phyloP scores from a whole-genome alignment of 805 yeast species.

The Ogataea thermomethanolica region DNA sequence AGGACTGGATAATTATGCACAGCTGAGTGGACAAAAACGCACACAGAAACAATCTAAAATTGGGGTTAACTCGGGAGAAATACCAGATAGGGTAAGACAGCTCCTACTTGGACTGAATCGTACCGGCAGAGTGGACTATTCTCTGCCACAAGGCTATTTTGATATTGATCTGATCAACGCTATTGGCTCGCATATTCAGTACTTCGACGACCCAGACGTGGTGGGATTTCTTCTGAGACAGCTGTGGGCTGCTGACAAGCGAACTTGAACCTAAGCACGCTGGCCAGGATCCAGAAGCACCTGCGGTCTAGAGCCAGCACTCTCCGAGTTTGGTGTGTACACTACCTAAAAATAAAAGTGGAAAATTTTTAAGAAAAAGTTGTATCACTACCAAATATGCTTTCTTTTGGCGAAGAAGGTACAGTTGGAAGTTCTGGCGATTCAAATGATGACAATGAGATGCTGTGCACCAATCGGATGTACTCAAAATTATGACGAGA shows the following conservation, averaged over 20 bases:
- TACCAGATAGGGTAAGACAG: conserved; percentile 31
- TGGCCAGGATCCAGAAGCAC: not conserved
- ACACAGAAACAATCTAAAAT: too few species aligned
- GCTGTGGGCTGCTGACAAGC: conserved; percentile 29
- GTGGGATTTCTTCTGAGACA: conserved; percentile 75
- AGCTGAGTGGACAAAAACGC: not conserved
- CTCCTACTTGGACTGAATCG: conserved; percentile 51
- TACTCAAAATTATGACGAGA: conserved; percentile 32
- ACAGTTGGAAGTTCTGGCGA: conserved; percentile 4
- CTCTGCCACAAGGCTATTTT: conserved; percentile 70
- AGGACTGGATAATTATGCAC: conserved; percentile 11
- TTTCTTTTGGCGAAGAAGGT: conserved; percentile 7
- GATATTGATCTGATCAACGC: conserved; percentile 80
- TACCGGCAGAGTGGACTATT: conserved; percentile 78
- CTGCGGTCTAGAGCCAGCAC: not conserved
- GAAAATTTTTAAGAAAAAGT: conserved; percentile 1
- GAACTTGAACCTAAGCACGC: too few species aligned
- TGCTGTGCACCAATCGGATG: conserved; percentile 40
- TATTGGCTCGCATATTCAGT: conserved; percentile 82
- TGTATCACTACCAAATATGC: conserved; percentile 2
- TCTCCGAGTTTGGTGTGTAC: not conserved
- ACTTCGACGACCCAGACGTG: conserved; percentile 82
- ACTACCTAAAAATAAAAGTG: conserved; percentile 8
- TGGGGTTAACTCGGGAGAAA: conserved; percentile 1
- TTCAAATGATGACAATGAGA: conserved; percentile 31